These are phyloP conservation scores for Diaporthe ilicicola DNA, from an alignment of 2,329 filamentous ascomycete genomes.

Conservation along the genomic window DNA sequence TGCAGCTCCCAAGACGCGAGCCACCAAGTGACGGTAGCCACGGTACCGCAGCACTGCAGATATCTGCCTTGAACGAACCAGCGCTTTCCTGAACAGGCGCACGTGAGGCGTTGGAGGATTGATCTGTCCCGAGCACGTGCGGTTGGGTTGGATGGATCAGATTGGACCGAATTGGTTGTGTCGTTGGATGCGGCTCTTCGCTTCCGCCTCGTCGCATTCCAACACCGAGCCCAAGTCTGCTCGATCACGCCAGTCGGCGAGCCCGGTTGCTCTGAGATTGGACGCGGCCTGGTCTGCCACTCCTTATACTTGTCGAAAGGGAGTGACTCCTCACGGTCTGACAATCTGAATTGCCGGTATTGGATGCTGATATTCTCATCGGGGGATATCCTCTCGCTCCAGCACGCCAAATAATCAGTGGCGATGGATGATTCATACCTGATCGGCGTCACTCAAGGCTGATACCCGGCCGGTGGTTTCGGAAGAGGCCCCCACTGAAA, in stretches of 20 bases:
- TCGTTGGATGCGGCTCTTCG: constrained; percentile 14
- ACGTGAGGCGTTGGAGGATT: background rate
- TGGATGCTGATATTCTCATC: background rate
- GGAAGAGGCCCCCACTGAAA: constrained; percentile 14
- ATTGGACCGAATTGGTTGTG: background rate
- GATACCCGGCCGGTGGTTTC: constrained; percentile 1
- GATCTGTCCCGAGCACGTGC: background rate
- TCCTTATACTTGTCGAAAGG: background rate
- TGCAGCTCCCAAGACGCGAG: background rate
- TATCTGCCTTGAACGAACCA: background rate
- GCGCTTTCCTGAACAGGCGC: background rate
- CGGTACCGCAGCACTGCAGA: background rate
- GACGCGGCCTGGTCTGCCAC: background rate
- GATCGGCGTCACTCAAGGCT: background rate
- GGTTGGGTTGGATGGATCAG: background rate
- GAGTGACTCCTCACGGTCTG: background rate
- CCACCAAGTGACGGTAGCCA: background rate
- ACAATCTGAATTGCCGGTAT: background rate
- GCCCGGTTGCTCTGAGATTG: background rate
- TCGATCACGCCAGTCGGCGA: background rate
- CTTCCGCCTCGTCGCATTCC: background rate
- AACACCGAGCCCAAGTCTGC: background rate
- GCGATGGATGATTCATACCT: constrained; percentile 12
- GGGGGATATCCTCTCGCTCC: background rate
- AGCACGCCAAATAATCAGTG: background rate